phyloP scores from a whole-genome alignment of 2,329 filamentous ascomycete genomes.

The Alternaria sp. region DNA sequence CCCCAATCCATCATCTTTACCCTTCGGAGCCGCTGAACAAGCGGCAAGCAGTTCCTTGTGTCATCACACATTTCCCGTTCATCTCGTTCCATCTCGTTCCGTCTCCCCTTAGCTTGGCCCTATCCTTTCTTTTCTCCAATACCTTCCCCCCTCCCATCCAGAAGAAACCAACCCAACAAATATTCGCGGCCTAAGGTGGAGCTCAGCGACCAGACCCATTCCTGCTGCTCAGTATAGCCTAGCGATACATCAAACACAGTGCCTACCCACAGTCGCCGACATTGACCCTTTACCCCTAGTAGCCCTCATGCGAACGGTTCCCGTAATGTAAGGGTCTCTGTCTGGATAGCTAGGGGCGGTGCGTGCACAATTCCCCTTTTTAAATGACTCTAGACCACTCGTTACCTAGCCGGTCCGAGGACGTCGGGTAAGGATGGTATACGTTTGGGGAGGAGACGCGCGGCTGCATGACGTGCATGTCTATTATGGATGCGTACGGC shows the following conservation, averaged over 20 bases:
- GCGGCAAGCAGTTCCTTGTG: conserved; percentile 1
- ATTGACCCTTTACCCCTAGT: conserved; percentile 12
- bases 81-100: not conserved
- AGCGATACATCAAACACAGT: conserved; percentile 57
- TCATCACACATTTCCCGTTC: not conserved
- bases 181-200: conserved; percentile 61
- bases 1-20: not conserved
- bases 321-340: not conserved
- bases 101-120: not conserved
- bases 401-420: conserved; percentile 18
- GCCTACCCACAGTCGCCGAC: conserved; percentile 38
- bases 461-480: conserved; percentile 8
- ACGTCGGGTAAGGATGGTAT: conserved; percentile 27
- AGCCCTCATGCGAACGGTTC: conserved; percentile 15
- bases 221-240: conserved; percentile 64
- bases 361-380: conserved; percentile 17
- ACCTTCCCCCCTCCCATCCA: conserved; percentile 2
- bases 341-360: conserved; percentile 14
- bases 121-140: not conserved
- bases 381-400: not conserved
- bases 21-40: not conserved
- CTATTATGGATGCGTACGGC: not conserved
- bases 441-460: conserved; percentile 1
- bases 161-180: not conserved
- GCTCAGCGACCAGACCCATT: conserved; percentile 61